phyloP scores from a whole-genome alignment of 108 stramenopile genomes.

The Bacterosira constricta region DNA sequence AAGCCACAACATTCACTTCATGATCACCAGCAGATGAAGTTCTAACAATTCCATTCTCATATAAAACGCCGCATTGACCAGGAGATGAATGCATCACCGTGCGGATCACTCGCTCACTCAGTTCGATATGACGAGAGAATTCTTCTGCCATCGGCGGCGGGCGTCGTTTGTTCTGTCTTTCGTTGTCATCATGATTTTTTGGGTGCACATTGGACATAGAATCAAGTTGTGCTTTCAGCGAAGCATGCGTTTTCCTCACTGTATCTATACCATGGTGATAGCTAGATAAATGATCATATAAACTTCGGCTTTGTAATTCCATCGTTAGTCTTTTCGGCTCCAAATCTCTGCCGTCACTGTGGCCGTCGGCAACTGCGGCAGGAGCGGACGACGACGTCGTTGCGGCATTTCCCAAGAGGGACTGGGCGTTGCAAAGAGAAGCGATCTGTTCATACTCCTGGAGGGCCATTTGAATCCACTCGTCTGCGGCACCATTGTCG shows the following conservation, averaged over 20 bases:
- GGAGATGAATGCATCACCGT: slow-evolving; percentile 37
- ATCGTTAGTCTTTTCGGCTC: not conserved
- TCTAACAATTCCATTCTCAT: slow-evolving; percentile 44
- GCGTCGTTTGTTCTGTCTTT: not conserved
- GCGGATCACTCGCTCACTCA: slow-evolving; percentile 44
- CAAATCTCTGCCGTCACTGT: not conserved
- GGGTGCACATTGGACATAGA: not conserved
- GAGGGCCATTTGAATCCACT: slow-evolving; percentile 38
- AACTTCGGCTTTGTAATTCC: slow-evolving; percentile 13
- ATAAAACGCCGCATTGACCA: slow-evolving; percentile 29
- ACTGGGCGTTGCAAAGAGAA: slow-evolving; percentile 34
- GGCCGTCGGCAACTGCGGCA: not conserved
- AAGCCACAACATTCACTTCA: slow-evolving; percentile 42
- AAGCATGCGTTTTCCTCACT: slow-evolving; percentile 39
- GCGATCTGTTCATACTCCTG: slow-evolving; percentile 50
- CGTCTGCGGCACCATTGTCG: not conserved
- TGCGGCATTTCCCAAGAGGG: slow-evolving; percentile 28
- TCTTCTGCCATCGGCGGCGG: slow-evolving; percentile 11
- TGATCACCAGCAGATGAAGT: slow-evolving; percentile 29
- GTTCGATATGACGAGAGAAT: slow-evolving; percentile 28
- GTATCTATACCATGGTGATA: slow-evolving; percentile 34
- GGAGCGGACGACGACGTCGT: not conserved
- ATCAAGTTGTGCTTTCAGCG: slow-evolving; percentile 15
- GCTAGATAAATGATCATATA: slow-evolving; percentile 4
- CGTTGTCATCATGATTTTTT: not conserved